phyloP scores from a whole-genome alignment of 108 stramenopile genomes.

The Aurantiochytrium sp. region DNA sequence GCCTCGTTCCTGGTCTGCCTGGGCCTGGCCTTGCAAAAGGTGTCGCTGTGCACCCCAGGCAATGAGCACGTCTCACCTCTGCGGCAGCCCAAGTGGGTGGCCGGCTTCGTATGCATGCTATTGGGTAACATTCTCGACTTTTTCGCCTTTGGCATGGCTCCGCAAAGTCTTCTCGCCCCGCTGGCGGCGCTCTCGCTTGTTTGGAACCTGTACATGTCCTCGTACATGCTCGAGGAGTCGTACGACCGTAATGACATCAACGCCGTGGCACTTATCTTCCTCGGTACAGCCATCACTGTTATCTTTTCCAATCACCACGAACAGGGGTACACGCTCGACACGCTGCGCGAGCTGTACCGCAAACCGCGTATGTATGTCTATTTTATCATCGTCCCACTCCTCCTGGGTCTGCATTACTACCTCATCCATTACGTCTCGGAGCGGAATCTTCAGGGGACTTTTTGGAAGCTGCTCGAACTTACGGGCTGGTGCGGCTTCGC shows the following conservation, averaged over 20 bases:
- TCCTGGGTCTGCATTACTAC: not conserved
- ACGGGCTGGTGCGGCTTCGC: slow-evolving; percentile 35
- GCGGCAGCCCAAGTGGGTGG: slow-evolving; percentile 7
- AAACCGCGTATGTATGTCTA: not conserved
- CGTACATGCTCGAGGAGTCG: slow-evolving; percentile 30
- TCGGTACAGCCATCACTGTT: slow-evolving; percentile 40
- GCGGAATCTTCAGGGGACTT: not conserved
- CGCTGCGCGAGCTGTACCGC: not conserved
- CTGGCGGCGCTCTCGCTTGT: slow-evolving; percentile 43
- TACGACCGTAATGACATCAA: slow-evolving; percentile 26
- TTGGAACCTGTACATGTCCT: slow-evolving; percentile 42
- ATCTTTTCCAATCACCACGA: slow-evolving; percentile 30
- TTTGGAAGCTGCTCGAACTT: slow-evolving; percentile 2
- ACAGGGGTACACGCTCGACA: slow-evolving; percentile 35
- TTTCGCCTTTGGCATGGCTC: slow-evolving; percentile 36
- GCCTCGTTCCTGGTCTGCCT: not conserved
- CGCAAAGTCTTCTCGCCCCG: slow-evolving; percentile 39
- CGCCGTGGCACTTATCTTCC: slow-evolving; percentile 38
- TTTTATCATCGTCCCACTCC: not conserved
- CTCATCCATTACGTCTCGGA: not conserved
- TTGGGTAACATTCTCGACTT: slow-evolving; percentile 10
- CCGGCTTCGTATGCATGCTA: not conserved
- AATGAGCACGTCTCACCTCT: not conserved
- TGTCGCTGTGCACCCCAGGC: not conserved
- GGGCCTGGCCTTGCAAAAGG: too few relatives aligned